These are phyloP conservation scores for Ilyonectria destructans DNA, from an alignment of 2,329 filamentous ascomycete genomes.

Conservation along the genomic window DNA sequence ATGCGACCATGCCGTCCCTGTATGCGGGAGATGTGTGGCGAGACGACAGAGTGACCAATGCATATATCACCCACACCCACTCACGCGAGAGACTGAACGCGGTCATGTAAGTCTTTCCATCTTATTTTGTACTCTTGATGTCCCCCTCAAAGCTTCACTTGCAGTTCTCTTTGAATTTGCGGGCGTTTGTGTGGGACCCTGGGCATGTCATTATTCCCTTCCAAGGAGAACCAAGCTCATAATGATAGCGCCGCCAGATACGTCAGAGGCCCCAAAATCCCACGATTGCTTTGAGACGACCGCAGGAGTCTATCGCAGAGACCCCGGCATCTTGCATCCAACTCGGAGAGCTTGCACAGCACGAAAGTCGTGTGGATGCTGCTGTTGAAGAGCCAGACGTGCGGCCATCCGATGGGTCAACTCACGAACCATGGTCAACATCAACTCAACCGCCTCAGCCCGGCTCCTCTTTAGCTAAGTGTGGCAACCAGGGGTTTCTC, in stretches of 20 bases:
- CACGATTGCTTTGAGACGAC: not conserved
- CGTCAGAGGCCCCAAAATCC: not conserved
- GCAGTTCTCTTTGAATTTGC: too few relatives aligned
- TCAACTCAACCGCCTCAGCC: not conserved
- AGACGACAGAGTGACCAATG: not conserved
- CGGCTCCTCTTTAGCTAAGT: not conserved
- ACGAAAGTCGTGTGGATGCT: not conserved
- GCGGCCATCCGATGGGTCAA: not conserved
- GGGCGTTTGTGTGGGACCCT: too few relatives aligned
- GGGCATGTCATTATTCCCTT: too few relatives aligned
- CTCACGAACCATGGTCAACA: not conserved
- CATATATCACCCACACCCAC: slow-evolving; percentile 18
- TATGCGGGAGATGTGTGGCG: slow-evolving; percentile 18
- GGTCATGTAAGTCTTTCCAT: too few relatives aligned
- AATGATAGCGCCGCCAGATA: not conserved
- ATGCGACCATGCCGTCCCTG: slow-evolving; percentile 19
- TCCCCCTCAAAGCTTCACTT: too few relatives aligned
- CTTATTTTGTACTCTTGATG: too few relatives aligned
- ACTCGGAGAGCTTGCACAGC: not conserved
- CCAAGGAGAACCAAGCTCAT: too few relatives aligned
- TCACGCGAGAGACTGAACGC: not conserved
- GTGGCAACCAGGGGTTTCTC: slow-evolving; percentile 1
- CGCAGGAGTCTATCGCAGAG: not conserved
- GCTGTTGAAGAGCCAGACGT: not conserved
- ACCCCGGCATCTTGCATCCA: not conserved